phyloP scores from a whole-genome alignment of 371 early-diverging fungal species.

The Capillidium rhysosporum region DNA sequence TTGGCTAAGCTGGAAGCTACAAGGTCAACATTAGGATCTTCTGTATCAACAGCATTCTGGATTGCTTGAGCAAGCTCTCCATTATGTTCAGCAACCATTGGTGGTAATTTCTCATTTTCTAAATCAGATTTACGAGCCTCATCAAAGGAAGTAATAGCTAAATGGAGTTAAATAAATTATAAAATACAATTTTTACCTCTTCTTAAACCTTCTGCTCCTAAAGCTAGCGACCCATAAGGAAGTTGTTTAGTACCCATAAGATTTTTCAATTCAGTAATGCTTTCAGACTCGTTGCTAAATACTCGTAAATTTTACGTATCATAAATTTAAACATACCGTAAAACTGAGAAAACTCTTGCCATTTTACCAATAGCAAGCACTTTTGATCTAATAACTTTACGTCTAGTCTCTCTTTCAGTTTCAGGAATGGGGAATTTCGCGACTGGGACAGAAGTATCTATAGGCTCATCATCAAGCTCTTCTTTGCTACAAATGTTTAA shows the following conservation, averaged over 20 bases:
- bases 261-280: constrained; percentile 77
- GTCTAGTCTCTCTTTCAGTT: constrained; percentile 36
- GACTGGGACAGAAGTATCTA: constrained; percentile 5
- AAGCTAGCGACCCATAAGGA: constrained; percentile 63
- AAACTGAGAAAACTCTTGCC: constrained; percentile 64
- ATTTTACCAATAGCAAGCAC: constrained; percentile 82
- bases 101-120: constrained; percentile 84
- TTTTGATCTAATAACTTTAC: constrained; percentile 65
- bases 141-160: constrained; percentile 73
- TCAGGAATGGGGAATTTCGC: not conserved
- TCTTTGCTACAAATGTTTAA: constrained; percentile 75
- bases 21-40: too few relatives aligned
- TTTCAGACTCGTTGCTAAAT: constrained; percentile 56
- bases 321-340: constrained; percentile 26
- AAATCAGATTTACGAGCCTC: constrained; percentile 71
- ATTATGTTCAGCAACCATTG: constrained; percentile 31
- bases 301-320: not conserved
- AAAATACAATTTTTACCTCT: constrained; percentile 22
- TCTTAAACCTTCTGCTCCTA: constrained; percentile 81
- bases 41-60: too few relatives aligned
- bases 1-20: too few relatives aligned
- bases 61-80: too few relatives aligned
- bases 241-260: constrained; percentile 58
- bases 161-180: not conserved
- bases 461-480: constrained; percentile 21